Conservation (phyloP, 2,329 filamentous ascomycete genomes). For the Aspergillus spinulosporus region DNA sequence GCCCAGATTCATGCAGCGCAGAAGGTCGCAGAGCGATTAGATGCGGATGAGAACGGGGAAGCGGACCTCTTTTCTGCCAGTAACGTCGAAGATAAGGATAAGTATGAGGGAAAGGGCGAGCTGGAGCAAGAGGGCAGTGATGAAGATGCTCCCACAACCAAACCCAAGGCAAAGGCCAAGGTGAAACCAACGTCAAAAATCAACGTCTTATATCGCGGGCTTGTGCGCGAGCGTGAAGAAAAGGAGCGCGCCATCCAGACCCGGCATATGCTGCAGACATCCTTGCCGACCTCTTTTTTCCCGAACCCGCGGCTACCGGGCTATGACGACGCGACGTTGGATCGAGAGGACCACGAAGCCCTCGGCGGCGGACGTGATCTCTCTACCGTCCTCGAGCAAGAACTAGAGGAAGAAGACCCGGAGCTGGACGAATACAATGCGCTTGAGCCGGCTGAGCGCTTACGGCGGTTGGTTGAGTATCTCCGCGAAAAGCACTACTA, state of each 20-base stretch:
- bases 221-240: slow-evolving; percentile 69
- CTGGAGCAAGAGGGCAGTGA: slow-evolving; percentile 7
- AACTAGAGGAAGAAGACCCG: slow-evolving; percentile 69
- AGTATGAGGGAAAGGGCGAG: slow-evolving; percentile 17
- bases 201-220: slow-evolving; percentile 75
- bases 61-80: slow-evolving; percentile 11
- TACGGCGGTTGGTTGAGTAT: slow-evolving; percentile 66
- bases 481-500: slow-evolving; percentile 73
- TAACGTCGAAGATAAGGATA: slow-evolving; percentile 14
- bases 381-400: slow-evolving; percentile 49
- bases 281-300: slow-evolving; percentile 37
- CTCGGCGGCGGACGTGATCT: slow-evolving; percentile 58
- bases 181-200: slow-evolving; percentile 63
- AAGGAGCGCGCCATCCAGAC: slow-evolving; percentile 44
- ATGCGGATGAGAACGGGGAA: slow-evolving; percentile 51
- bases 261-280: slow-evolving; percentile 36
- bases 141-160: neutral
- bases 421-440: slow-evolving; percentile 80
- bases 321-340: slow-evolving; percentile 68
- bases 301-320: slow-evolving; percentile 55
- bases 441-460: slow-evolving; percentile 64
- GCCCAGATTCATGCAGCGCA: slow-evolving; percentile 74
- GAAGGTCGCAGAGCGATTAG: slow-evolving; percentile 76
- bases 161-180: slow-evolving; percentile 16
- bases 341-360: slow-evolving; percentile 70